Evolutionary conservation across 192 early-diverging fungal species (phyloP), one percentile per base, ranked within the genome.

Genomic region (Backusella luteola): DNA sequence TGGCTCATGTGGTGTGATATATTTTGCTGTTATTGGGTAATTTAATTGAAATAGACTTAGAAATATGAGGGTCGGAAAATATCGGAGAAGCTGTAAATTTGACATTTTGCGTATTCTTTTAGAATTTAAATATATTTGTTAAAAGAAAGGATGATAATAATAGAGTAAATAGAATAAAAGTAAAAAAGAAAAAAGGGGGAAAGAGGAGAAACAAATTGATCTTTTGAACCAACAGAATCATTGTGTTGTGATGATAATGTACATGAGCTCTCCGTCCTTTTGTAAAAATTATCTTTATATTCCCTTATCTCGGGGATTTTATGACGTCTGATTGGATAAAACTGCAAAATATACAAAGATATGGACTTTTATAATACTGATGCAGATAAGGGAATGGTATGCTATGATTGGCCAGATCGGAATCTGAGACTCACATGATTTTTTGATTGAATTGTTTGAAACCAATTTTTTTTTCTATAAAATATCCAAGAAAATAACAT

Each of bases 291-390:
- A 14, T 5, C 7, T 63, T 29, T 63, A 63, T 63, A 29, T 34
- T 72, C 29, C 38, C 70, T 72, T 72, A 72, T 72, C 70, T 29
- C 70, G 70, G 70, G 44, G 7, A 52, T n/a, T 44, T 34, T 72
- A 72, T 34, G 29, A 21, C 21, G 17, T 67, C 9, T 75, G 63
- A 75, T 75, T 75, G 74, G 74, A 21, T 56, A 32, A 66, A 53
- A 46, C 39, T 14, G 19, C 70, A 49, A 75, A 67, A 67, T 63
- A 66, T 75, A 75, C 63, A 39, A 26, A 21, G 23, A 21, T 41
- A 75, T 23, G 44, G 11, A 5, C 5, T 35, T 75, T 75, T 75
- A 75, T 75, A 75, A 66, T 67, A 75, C 39, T 75, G 74, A 75
- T 75, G 74, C 21, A 75, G 74, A 75, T 75, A 75, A 75, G 74